These are phyloP conservation scores for Austroboletus festivus DNA, from an alignment of 768 basidiomycete genomes.

Conservation along the genomic window DNA sequence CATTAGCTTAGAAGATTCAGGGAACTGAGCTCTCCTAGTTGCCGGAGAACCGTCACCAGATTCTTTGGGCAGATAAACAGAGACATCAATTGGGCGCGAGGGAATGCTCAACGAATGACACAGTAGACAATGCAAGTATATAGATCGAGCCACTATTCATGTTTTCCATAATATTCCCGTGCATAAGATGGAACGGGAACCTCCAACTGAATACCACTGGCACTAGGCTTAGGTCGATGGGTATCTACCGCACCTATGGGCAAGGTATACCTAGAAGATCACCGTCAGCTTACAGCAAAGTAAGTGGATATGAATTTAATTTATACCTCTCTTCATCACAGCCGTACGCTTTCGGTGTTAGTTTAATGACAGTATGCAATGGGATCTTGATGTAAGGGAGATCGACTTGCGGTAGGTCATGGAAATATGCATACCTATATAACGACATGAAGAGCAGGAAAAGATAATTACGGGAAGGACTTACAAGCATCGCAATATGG, in stretches of 20 bases:
- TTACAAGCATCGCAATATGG: slow-evolving; percentile 77
- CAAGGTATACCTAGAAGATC: slow-evolving; percentile 63
- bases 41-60: too few relatives aligned
- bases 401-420: slow-evolving; percentile 86
- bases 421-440: slow-evolving; percentile 92
- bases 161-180: slow-evolving; percentile 38
- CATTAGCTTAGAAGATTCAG: too few relatives aligned
- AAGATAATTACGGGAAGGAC: slow-evolving; percentile 19
- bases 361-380: slow-evolving; percentile 94
- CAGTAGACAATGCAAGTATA: neutral
- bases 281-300: neutral
- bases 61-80: too few relatives aligned
- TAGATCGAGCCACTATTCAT: slow-evolving; percentile 6
- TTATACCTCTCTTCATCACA: slow-evolving; percentile 91
- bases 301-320: slow-evolving; percentile 4
- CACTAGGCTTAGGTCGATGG: slow-evolving; percentile 61
- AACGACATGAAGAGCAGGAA: neutral
- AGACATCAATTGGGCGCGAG: too few relatives aligned
- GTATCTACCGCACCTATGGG: slow-evolving; percentile 95
- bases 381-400: slow-evolving; percentile 98
- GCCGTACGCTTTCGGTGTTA: slow-evolving; percentile 97
- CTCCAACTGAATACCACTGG: slow-evolving; percentile 12
- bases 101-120: too few relatives aligned
- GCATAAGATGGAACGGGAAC: slow-evolving; percentile 15
- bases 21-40: too few relatives aligned